Base-by-base conservation (phyloP, 108 stramenopile genomes). In the Epipyxis sp. region DNA sequence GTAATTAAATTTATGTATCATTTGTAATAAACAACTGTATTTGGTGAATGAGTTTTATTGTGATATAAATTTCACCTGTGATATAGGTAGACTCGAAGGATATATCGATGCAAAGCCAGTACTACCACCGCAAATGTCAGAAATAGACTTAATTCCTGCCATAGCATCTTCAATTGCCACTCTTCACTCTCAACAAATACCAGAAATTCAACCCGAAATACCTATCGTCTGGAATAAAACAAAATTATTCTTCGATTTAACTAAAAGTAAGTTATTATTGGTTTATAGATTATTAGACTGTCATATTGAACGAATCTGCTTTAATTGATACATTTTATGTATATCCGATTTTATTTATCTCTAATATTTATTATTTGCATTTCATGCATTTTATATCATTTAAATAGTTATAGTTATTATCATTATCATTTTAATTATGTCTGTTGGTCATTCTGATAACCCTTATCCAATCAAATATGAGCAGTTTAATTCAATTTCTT, bases 61-160 rank as follows among this genome's bases (percentile, higher is more conserved):
- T n/a, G n/a, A n/a, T n/a, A n/a, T n/a, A n/a, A n/a, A n/a, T n/a
- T n/a, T n/a, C n/a, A n/a, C n/a, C n/a, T n/a, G n/a, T n/a, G n/a
- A n/a, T n/a, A n/a, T n/a, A n/a, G n/a, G 46, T 50, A 54, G 40
- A 84, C 84, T 41, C 84, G 88, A 90, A 44, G 84, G 3, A 34
- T 81, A 45, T 82, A 86, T 40, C 81, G 81, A 30, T 88, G 88
- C 80, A 88, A 87, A 16, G 30, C 41, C 43, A 69, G 45, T 16
- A 67, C 90, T 80, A 88, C 86, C 3, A 1, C 34, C 40, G 34
- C 45, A 81, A 44, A 77, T 79, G 1, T 29, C 68, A 39, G 34
- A 10, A 54, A 44, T 35, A 37, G 78, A 72, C 0, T 50, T 79
- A 2, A 69, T 69, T 0, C 76, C 29, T 25, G 16, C 20, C 6